These are phyloP conservation scores for Papiliotrema flavescens DNA, from an alignment of 1,284 basidiomycete genomes.

Conservation along the genomic window DNA sequence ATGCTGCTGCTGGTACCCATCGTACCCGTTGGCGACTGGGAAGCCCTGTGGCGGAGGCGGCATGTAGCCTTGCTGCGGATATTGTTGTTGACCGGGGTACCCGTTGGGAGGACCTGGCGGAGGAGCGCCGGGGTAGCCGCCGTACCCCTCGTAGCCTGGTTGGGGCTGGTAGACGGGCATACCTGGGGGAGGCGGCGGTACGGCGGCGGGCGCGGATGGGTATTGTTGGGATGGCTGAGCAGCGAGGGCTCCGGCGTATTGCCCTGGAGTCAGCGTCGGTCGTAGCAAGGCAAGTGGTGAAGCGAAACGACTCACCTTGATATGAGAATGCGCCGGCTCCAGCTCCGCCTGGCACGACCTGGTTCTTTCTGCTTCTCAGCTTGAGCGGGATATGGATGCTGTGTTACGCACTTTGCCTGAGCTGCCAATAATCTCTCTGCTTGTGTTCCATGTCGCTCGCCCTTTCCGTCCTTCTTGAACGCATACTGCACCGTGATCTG, in stretches of 20 bases:
- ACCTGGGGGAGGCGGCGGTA: conserved; percentile 25
- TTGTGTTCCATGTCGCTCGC: conserved; percentile 91
- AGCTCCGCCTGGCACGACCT: conserved; percentile 20
- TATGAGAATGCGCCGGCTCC: conserved; percentile 54
- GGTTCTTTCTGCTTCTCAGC: conserved; percentile 31
- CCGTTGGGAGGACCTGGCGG: conserved; percentile 26
- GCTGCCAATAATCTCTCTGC: conserved; percentile 92
- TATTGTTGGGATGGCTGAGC: conserved; percentile 60
- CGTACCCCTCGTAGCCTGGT: conserved; percentile 44
- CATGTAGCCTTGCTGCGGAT: conserved; percentile 21
- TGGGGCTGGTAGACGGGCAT: conserved; percentile 45
- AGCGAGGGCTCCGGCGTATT: conserved; percentile 71
- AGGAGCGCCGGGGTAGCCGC: conserved; percentile 53
- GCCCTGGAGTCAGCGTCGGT: conserved; percentile 54
- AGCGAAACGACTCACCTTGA: conserved; percentile 26
- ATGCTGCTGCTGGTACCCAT: conserved; percentile 5
- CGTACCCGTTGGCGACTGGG: conserved; percentile 24
- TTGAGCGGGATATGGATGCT: not conserved
- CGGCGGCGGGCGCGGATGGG: conserved; percentile 47
- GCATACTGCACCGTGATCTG: conserved; percentile 94
- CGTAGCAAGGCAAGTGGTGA: not conserved
- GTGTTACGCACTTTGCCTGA: conserved; percentile 68
- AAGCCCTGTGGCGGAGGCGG: conserved; percentile 23
- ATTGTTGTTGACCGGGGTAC: conserved; percentile 18
- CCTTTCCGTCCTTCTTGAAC: conserved; percentile 98